A percentile compares a stretch with the other conserved stretches of the same genome.
These are phyloP conservation scores for Penicillium sp. DNA, from an alignment of 2,329 filamentous ascomycete genomes.

Conservation along the genomic window DNA sequence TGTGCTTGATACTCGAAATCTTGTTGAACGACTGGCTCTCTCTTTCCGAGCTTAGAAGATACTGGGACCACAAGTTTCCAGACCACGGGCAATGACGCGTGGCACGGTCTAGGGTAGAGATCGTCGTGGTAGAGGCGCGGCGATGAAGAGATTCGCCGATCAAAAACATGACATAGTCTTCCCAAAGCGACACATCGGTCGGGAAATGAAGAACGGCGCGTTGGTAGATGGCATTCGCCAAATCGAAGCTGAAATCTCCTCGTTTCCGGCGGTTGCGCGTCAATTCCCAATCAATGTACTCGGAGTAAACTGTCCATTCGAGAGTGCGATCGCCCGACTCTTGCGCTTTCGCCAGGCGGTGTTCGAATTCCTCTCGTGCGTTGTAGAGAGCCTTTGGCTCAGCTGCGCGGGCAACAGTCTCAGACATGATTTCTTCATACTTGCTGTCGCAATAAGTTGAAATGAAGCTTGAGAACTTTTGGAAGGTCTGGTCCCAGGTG, in stretches of 20 bases:
- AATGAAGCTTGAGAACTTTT: conserved; percentile 60
- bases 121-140: conserved; percentile 49
- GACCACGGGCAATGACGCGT: conserved; percentile 93
- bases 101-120: conserved; percentile 75
- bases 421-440: conserved; percentile 61
- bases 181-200: conserved; percentile 74
- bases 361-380: conserved; percentile 56
- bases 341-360: conserved; percentile 52
- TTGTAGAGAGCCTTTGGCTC: conserved; percentile 56
- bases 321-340: conserved; percentile 53
- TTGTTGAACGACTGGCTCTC: conserved; percentile 73
- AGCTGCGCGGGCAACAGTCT: conserved; percentile 51
- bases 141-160: conserved; percentile 53
- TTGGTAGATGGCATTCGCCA: conserved; percentile 68
- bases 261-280: conserved; percentile 57
- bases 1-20: conserved; percentile 87
- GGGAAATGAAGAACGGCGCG: conserved; percentile 74
- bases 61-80: conserved; percentile 84
- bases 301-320: conserved; percentile 55
- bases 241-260: conserved; percentile 52
- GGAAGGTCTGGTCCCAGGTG: conserved; percentile 60
- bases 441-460: conserved; percentile 54
- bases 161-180: conserved; percentile 77
- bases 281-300: conserved; percentile 87
- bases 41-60: conserved; percentile 80